Evolutionary conservation across 202 grass and related monocot species (phyloP), one percentile per base, ranked within the genome.

Genomic region (Dendrocalamus latiflorus): DNA sequence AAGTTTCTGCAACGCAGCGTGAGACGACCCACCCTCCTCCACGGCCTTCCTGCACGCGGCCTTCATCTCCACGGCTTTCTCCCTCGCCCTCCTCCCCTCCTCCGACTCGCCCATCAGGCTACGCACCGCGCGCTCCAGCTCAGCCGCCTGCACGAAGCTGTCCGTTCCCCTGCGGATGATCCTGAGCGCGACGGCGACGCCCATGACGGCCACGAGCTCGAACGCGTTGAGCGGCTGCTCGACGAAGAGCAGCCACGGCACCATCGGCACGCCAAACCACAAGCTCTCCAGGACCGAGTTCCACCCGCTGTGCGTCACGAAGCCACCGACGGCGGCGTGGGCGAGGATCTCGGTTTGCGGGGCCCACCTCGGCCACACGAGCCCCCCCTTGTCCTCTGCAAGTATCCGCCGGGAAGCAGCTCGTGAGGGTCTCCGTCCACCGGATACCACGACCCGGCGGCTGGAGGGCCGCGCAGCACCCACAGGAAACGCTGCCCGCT

Each of bases 251-350:
- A 87, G 87, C 84, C 84, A 93, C 0, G 73, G 65, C 42, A 72
- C 49, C 88, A 88, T 84, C 1, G 87, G 87, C 59, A 95, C 71
- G 10, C 85, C 90, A 44, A 79, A 75, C 93, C 87, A 92, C 24
- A 92, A 58, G 56, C 70, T 69, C 76, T 97, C 94, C 1, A 94
- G 18, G 8, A 84, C 87, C 1, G 91, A 94, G 86, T 97, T 97
- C 91, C 94, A 97, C 0, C 91, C 89, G 34, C 91, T 85, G 48
- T 97, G 91, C 1, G 88, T 97, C 1, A 94, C 80, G 34, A 97
- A 94, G 28, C 87, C 89, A 0, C 86, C 86, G 3, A 91, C 77
- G 21, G 93, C 88, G 3, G 26, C 33, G 69, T 95, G 90, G 2
- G 88, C 78, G 1, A 94, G 85, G 1, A 94, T 86, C 12, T 87